Percentiles rank a stretch among this genome's conserved stretches.
Conservation (phyloP, 208 protist genomes). For the Angomonas ambiguus region DNA sequence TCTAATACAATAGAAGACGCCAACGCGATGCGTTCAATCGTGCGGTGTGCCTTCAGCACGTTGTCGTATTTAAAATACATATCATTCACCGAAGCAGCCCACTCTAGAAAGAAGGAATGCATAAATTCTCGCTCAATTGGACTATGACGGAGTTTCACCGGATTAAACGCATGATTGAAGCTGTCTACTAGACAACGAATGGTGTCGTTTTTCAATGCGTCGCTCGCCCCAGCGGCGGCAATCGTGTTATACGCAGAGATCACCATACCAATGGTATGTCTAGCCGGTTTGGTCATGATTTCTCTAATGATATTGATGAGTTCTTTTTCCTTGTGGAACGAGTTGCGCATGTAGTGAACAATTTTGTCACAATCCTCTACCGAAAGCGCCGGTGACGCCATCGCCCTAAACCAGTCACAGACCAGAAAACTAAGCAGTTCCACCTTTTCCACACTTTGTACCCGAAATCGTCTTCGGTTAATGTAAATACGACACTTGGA, state of each 20-base stretch:
- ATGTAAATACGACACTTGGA: conserved; percentile 63
- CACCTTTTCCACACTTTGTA: conserved; percentile 51
- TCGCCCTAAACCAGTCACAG: conserved; percentile 74
- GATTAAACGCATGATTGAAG: conserved; percentile 74
- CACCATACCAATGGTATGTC: conserved; percentile 78
- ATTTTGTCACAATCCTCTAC: conserved; percentile 55
- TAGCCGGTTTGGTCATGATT: conserved; percentile 54
- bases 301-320: conserved; percentile 37
- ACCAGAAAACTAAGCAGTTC: conserved; percentile 69
- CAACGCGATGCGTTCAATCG: conserved; percentile 56
- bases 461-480: conserved; percentile 65
- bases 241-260: conserved; percentile 66
- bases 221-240: conserved; percentile 25
- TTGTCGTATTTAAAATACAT: conserved; percentile 69
- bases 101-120: conserved; percentile 56
- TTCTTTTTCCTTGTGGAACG: conserved; percentile 25
- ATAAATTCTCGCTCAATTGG: conserved; percentile 69
- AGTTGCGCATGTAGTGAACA: conserved; percentile 43
- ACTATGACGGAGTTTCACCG: conserved; percentile 61
- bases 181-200: conserved; percentile 60
- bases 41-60: conserved; percentile 42
- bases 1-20: conserved; percentile 54
- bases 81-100: conserved; percentile 51
- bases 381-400: conserved; percentile 56
- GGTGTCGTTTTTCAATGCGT: conserved; percentile 41